Percentiles rank a stretch among this genome's conserved stretches.
These are phyloP conservation scores for Xylaria flabelliformis DNA, from an alignment of 495 filamentous ascomycete genomes.

Conservation along the genomic window DNA sequence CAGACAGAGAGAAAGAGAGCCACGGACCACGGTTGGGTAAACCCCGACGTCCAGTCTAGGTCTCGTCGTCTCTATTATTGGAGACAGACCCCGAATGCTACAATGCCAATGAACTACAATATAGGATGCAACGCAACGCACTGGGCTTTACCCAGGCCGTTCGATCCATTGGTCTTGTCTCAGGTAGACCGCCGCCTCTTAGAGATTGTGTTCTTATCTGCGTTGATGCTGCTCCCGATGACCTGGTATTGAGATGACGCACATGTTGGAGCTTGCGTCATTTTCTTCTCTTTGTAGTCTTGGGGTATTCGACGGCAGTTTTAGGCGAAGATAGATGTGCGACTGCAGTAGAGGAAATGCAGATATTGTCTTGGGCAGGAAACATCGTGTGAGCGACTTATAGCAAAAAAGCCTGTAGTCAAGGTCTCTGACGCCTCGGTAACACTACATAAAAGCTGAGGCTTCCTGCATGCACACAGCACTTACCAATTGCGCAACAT, in stretches of 20 bases:
- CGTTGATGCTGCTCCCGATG: conserved; percentile 12
- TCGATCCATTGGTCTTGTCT: conserved; percentile 20
- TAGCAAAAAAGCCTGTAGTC: background rate
- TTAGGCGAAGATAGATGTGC: conserved; percentile 3
- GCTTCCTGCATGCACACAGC: conserved; percentile 5
- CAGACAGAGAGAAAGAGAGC: conserved; percentile 1
- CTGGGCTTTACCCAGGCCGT: conserved; percentile 7
- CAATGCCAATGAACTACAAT: conserved; percentile 14
- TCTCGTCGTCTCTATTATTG: conserved; percentile 11
- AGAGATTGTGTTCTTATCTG: background rate
- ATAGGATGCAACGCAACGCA: conserved; percentile 15
- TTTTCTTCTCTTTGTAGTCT: background rate
- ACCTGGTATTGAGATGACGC: conserved; percentile 26
- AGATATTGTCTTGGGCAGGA: background rate
- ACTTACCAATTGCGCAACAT: background rate
- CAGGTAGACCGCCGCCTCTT: conserved; percentile 11
- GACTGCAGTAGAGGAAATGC: background rate
- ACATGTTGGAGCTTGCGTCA: conserved; percentile 18
- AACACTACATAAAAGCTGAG: background rate
- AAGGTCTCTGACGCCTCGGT: background rate
- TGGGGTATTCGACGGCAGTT: conserved; percentile 1
- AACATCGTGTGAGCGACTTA: background rate
- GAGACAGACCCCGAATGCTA: conserved; percentile 17
- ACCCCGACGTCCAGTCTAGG: background rate
- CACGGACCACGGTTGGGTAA: conserved; percentile 1